Percentiles rank a stretch among this genome's conserved stretches.
Conservation (phyloP, 2,329 filamentous ascomycete species). For the Leptographium procerum region DNA sequence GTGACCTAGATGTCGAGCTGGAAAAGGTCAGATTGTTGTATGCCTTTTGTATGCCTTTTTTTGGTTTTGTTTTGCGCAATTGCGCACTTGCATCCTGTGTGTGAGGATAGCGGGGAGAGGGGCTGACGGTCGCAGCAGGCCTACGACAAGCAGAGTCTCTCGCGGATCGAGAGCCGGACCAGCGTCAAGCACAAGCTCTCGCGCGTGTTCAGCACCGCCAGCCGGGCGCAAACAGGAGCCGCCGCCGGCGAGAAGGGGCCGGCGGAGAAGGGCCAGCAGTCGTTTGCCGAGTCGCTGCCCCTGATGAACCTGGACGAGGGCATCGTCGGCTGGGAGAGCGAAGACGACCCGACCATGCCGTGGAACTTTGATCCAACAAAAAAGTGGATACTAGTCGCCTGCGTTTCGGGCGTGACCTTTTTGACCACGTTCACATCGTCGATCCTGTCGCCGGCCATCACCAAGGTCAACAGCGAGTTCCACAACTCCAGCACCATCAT, state of each 20-base stretch:
- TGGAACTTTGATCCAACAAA: conserved; percentile 42
- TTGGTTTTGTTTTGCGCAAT: no score
- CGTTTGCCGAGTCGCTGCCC: conserved; percentile 21
- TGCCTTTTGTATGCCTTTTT: no score
- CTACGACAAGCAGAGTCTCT: neutral
- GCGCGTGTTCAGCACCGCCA: neutral
- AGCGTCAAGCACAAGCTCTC: neutral
- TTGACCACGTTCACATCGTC: conserved; percentile 55
- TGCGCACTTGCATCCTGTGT: no score
- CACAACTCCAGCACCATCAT: conserved; percentile 28
- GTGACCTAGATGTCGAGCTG: neutral
- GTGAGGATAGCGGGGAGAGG: no score
- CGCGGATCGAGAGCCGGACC: conserved; percentile 2
- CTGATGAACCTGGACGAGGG: conserved; percentile 39
- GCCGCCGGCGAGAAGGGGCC: neutral
- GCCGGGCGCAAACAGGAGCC: neutral
- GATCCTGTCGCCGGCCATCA: conserved; percentile 43
- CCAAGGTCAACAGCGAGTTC: conserved; percentile 33
- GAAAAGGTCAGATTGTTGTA: neutral
- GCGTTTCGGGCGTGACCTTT: conserved; percentile 50
- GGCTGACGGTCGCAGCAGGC: no score
- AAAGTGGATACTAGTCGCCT: conserved; percentile 47
- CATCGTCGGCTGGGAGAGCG: conserved; percentile 48
- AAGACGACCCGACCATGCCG: conserved; percentile 46
- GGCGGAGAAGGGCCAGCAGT: neutral